Conservation (phyloP, 2,329 filamentous ascomycete genomes). For the Periconia macrospinosa region DNA sequence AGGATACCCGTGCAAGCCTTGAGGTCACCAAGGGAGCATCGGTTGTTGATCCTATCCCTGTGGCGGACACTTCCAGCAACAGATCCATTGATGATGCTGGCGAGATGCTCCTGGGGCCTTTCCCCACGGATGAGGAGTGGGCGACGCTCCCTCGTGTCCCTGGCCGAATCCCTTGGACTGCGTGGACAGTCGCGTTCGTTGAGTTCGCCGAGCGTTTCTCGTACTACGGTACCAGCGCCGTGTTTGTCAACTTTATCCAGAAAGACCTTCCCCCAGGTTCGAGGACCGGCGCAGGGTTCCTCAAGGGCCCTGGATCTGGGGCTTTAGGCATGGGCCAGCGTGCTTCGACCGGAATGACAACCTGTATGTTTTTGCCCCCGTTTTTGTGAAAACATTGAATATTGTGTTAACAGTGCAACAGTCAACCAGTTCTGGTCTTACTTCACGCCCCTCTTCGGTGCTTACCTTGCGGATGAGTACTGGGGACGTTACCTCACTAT, state of each 20-base stretch:
- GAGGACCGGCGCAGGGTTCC: constrained; percentile 39
- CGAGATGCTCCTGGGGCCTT: constrained; percentile 24
- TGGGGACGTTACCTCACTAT: constrained; percentile 64
- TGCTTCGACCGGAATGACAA: constrained; percentile 55
- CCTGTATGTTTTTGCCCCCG: constrained; percentile 29
- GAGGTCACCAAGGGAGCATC: constrained; percentile 36
- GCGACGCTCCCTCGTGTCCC: constrained; percentile 39
- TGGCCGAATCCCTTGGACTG: constrained; percentile 38
- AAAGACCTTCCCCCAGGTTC: constrained; percentile 34
- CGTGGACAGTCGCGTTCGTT: constrained; percentile 39
- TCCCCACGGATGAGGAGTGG: constrained; percentile 42
- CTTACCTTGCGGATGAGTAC: constrained; percentile 62
- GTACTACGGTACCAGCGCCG: constrained; percentile 42
- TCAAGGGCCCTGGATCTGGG: constrained; percentile 39
- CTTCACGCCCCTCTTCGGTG: constrained; percentile 61
- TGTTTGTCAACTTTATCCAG: constrained; percentile 44
- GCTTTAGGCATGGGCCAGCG: constrained; percentile 60
- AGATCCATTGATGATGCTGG: constrained; percentile 17
- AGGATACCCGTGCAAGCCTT: constrained; percentile 29
- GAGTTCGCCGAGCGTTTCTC: constrained; percentile 42
- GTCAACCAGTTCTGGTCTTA: constrained; percentile 60
- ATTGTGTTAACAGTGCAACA: not conserved
- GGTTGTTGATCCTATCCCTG: constrained; percentile 26
- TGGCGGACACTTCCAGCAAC: constrained; percentile 25
- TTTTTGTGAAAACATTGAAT: not conserved